Evolutionary conservation across 768 basidiomycete species (phyloP), one percentile per base, ranked within the genome.

Genomic region (Crassisporium funariophilum): DNA sequence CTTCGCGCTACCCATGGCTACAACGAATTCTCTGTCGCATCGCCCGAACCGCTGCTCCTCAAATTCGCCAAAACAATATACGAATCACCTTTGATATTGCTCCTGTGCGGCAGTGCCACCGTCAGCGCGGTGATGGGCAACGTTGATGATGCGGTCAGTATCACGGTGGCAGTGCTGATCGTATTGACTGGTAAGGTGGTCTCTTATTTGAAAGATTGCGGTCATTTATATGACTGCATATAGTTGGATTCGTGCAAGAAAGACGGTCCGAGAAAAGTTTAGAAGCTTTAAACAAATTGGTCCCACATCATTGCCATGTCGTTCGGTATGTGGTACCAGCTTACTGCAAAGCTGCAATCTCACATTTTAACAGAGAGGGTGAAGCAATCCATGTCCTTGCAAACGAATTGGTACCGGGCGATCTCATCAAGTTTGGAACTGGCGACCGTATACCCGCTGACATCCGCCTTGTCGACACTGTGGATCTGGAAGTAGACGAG

Each of bases 11-110:
- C 70, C 2, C 81, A 92, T 54, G 93, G 93, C 2, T 95, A 91
- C 64, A 98, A 98, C 70, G 95, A 98, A 67, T 98, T 98, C 64
- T 82, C 89, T 1, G 90, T 98, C 10, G 78, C 81, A 0, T 72
- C 87, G 0, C 84, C 91, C 2, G 93, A 97, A 59, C 86, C 91
- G 1, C 66, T 86, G 7, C 68, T 86, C 31, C 67, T 94, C 61
- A 97, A 97, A 69, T 98, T 98, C 63, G 84, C 86, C 11, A 94
- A 95, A 66, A 95, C 89, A 25, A 93, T 98, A 40, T 97, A 95
- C 66, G 95, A 98, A 70, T 91, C 84, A 60, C 95, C 95, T 2
- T 71, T 98, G 3, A 97, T 95, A 60, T 71, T 98, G 17, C 74
- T 98, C 2, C 73, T 98, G 25, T 87, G 95, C 49, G 95, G 83